Evolutionary conservation across 1,284 basidiomycete species (phyloP), one percentile per base, ranked within the genome.

Genomic region (Porogramme epimiltina): DNA sequence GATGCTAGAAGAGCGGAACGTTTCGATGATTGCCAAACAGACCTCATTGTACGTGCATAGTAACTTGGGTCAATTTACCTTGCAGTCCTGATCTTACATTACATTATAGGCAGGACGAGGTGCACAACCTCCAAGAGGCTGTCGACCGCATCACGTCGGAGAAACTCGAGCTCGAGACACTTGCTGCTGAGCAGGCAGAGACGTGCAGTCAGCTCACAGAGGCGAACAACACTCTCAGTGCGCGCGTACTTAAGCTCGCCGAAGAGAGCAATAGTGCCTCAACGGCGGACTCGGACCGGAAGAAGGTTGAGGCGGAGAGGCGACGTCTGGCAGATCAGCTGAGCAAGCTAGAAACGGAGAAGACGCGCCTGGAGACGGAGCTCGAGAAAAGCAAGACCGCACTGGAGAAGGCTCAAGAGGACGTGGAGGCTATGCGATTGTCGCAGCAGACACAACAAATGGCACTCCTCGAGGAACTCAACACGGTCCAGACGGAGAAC

Each of bases 401-500:
- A 41, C 70, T 87, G 48, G 42, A 54, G 42, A 63, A 58, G 47
- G 70, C 65, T 18, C 62, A 67, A 39, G 66, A 68, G 2, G 72
- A 76, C 56, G 61, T 74, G 39, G 70, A 70, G 34, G 75, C 73
- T n/a, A 81, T 87, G 76, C 77, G 76, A 36, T 74, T 70, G 56
- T 81, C 82, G 13, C 87, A 89, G 66, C 83, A 88, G 67, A 77
- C 73, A 11, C 89, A 91, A 69, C 77, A 80, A 59, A 80, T 88
- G 51, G 83, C 84, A 19, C 64, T 92, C 45, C 72, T 92, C 49
- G 89, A 92, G 62, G 89, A 92, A 71, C 73, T 92, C 61, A 91
- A 91, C 66, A 75, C 78, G 45, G 78, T 87, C 71, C 89, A 92
- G 69, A 86, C 80, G 49, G 88, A 91, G 71, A 92, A 92, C 64